Evolutionary conservation across 768 basidiomycete species (phyloP), one percentile per base, ranked within the genome.

Genomic region (Auricularia auricula-judae): DNA sequence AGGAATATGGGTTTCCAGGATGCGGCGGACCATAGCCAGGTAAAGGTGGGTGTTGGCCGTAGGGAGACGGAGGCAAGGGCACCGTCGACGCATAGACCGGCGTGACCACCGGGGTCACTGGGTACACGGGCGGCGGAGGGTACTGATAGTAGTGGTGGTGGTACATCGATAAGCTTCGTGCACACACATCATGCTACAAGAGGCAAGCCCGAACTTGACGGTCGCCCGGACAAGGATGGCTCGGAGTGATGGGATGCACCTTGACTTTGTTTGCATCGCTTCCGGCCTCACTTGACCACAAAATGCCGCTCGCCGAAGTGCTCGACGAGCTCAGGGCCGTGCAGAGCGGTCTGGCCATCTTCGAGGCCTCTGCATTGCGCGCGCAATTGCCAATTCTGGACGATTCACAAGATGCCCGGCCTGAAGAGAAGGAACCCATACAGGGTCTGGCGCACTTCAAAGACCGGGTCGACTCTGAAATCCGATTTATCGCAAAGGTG

Each of bases 381-480:
- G 16, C 56, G 4, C 56, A 59, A 18, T 43, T 63, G 23, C 42
- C 65, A 18, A 47, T 65, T 35, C 61, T 63, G 8, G 61, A 65
- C 34, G 65, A 63, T 16, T 62, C 62, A n/a, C 61, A 53, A n/a
- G 62, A 62, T 39, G 61, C 61, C 29, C 39, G 23, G 4, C 2
- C 44, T 8, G 62, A 62, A 29, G 61, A 36, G 14, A 47, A 53
- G 14, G 61, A 65, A 42, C 44, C 35, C 5, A 51, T 62, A 23
- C 61, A 60, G 33, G 65, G 61, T 8, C 43, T 63, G 16, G 43
- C 43, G 18, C 61, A 63, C 61, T 43, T 62, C 35, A 63, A 63
- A 36, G 54, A 65, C 12, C 12, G n/a, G 21, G 63, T 64, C n/a
- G 29, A 66, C 21, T 61, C 59, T 18, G 64, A 65, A 29, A 65